A percentile compares a stretch with the other conserved stretches of the same genome.
Conservation (phyloP, 2,329 filamentous ascomycete species). For the Fusarium sulawesiense region DNA sequence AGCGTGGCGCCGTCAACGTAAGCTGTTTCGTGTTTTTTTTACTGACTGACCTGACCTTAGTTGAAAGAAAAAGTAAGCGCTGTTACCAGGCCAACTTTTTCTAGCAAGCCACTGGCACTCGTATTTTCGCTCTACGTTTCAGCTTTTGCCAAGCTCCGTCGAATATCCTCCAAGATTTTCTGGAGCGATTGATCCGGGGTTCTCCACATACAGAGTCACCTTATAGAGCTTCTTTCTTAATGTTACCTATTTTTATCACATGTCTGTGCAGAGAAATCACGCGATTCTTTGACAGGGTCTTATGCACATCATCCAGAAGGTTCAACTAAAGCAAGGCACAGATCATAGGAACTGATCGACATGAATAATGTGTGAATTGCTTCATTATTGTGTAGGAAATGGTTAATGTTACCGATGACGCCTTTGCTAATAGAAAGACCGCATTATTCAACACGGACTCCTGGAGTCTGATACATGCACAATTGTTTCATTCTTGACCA, state of each 20-base stretch:
- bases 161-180: not conserved
- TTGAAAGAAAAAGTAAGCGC: not conserved
- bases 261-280: not conserved
- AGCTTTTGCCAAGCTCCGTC: not conserved
- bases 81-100: not conserved
- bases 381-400: not conserved
- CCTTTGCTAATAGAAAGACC: too few species aligned
- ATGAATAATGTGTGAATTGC: not conserved
- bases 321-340: not conserved
- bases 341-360: not conserved
- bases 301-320: not conserved
- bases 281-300: not conserved
- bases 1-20: not conserved
- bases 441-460: not conserved
- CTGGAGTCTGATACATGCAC: conserved; percentile 9
- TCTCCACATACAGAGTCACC: not conserved
- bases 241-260: not conserved
- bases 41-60: not conserved
- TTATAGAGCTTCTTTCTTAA: not conserved
- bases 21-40: not conserved
- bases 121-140: not conserved
- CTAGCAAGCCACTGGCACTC: not conserved
- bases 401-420: not conserved
- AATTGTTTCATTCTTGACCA: conserved; percentile 39
- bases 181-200: not conserved